A percentile compares a stretch with the other conserved stretches of the same genome.
Evolutionary conservation across 1,284 basidiomycete species (phyloP).

Genomic region (Rhodofomes roseus): DNA sequence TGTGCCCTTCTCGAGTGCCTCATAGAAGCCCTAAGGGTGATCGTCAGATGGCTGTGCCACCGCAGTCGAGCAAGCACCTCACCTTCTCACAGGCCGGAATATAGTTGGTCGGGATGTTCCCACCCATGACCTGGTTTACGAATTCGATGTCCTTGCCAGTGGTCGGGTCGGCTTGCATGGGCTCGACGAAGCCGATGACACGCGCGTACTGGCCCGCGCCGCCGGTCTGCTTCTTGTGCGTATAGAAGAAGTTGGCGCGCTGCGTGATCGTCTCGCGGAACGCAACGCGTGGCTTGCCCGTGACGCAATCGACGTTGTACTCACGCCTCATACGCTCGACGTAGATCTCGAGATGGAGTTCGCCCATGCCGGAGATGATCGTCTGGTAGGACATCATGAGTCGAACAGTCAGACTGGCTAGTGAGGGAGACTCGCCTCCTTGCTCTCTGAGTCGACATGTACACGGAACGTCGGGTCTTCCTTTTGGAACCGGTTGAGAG

Average conservation of each 20-base stretch:
- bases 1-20: constrained; percentile 90
- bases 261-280: constrained; percentile 94
- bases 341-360: constrained; percentile 98
- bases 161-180: constrained; percentile 79
- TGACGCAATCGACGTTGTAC: constrained; percentile 92
- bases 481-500: constrained; percentile 97
- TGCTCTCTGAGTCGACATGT: constrained; percentile 90
- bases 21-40: constrained; percentile 79
- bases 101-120: constrained; percentile 87
- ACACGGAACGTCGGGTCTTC: constrained; percentile 99
- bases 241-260: constrained; percentile 83
- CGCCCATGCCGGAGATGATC: constrained; percentile 99
- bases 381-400: constrained; percentile 52
- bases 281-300: constrained; percentile 95
- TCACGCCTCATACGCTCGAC: constrained; percentile 99
- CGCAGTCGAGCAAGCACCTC: constrained; percentile 10
- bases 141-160: constrained; percentile 87
- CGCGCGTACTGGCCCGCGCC: constrained; percentile 97
- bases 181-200: constrained; percentile 90
- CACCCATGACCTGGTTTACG: constrained; percentile 88
- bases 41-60: not conserved
- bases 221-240: constrained; percentile 98
- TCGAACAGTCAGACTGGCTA: not conserved
- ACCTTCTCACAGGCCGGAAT: constrained; percentile 97
- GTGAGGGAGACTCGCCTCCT: constrained; percentile 60